Evolutionary conservation across 2,329 filamentous ascomycete species (phyloP).

Genomic region (Hirsutella rhossiliensis): DNA sequence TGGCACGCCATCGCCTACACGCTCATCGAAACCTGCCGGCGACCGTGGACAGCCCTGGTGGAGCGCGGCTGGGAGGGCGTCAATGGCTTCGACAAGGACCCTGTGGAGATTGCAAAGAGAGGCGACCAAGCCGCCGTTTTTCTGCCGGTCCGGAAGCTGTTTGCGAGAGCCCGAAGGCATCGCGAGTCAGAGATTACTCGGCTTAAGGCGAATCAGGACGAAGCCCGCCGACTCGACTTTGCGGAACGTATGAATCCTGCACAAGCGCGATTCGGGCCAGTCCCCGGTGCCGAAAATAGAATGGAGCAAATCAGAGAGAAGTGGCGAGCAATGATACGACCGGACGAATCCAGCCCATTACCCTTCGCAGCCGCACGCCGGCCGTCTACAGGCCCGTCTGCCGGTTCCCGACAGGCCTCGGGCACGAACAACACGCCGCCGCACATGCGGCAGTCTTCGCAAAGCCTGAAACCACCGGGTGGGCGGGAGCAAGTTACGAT

Average conservation of each 20-base stretch:
- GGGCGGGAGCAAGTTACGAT: slow-evolving; percentile 9
- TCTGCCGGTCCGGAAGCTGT: slow-evolving; percentile 41
- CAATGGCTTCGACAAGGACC: slow-evolving; percentile 24
- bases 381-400: background rate
- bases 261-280: slow-evolving; percentile 33
- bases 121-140: slow-evolving; percentile 36
- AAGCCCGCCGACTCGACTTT: slow-evolving; percentile 35
- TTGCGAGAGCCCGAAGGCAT: slow-evolving; percentile 37
- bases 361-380: slow-evolving; percentile 1
- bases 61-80: slow-evolving; percentile 39
- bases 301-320: slow-evolving; percentile 33
- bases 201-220: slow-evolving; percentile 33
- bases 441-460: slow-evolving; percentile 5
- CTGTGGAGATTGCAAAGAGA: slow-evolving; percentile 30
- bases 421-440: background rate
- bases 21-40: slow-evolving; percentile 31
- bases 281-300: slow-evolving; percentile 32
- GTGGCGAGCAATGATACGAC: slow-evolving; percentile 38
- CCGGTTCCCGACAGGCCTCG: background rate
- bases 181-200: slow-evolving; percentile 37
- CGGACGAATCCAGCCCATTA: slow-evolving; percentile 12
- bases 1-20: slow-evolving; percentile 39
- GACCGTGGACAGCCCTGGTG: slow-evolving; percentile 35
- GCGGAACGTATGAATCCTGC: slow-evolving; percentile 32
- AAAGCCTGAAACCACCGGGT: slow-evolving; percentile 1